phyloP scores from a whole-genome alignment of 2,329 filamentous ascomycete genomes.

The Thermothelomyces thermophilus region DNA sequence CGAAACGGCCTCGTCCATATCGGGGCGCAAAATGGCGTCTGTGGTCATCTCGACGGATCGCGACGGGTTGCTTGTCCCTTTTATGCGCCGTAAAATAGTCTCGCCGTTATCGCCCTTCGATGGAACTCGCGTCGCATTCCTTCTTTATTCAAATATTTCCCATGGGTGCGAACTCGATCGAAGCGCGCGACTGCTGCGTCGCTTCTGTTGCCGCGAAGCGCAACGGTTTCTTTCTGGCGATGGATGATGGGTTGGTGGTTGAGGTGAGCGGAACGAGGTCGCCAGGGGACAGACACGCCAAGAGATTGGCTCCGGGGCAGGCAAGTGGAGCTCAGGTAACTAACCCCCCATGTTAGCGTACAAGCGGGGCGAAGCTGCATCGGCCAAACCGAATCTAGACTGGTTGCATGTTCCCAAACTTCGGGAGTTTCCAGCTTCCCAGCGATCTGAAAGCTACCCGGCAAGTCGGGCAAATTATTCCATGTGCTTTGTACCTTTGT shows the following conservation, averaged over 20 bases:
- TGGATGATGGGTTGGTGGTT: background rate
- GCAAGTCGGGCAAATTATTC: too few relatives aligned
- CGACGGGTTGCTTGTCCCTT: background rate
- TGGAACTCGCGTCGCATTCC: background rate
- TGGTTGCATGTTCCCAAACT: background rate
- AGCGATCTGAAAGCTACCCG: background rate
- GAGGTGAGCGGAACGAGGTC: constrained; percentile 6
- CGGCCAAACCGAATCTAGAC: background rate
- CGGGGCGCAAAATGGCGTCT: constrained; percentile 15
- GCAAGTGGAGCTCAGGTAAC: background rate
- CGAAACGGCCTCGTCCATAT: constrained; percentile 31
- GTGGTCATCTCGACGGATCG: constrained; percentile 11
- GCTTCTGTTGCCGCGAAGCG: background rate
- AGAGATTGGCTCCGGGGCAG: background rate
- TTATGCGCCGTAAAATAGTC: background rate
- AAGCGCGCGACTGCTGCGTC: background rate
- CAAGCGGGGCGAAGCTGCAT: background rate
- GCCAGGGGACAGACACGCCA: background rate
- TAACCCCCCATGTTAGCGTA: constrained; percentile 13
- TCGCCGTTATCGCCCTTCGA: background rate
- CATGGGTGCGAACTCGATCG: background rate
- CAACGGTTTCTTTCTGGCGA: too few relatives aligned
- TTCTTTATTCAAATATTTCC: background rate
- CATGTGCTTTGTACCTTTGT: too few relatives aligned
- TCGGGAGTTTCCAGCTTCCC: background rate